Evolutionary conservation across 306 rosid genomes (phyloP), one percentile per base, ranked within the genome.

Genomic region (Senna siamea): DNA sequence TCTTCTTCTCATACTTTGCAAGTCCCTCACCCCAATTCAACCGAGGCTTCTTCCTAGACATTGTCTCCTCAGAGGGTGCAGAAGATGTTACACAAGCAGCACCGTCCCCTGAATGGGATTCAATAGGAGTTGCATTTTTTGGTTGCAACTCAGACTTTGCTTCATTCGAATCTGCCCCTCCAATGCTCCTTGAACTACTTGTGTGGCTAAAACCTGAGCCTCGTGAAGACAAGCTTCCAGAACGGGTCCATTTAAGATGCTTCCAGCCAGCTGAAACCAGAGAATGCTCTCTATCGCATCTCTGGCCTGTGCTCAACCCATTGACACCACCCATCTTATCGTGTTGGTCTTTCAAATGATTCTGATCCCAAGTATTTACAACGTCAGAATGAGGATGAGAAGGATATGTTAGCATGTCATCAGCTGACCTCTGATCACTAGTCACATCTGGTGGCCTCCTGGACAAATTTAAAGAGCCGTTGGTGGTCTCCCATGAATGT

Each of bases 21-120:
- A 95, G 85, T 17, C 99, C 99, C 76, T 95, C 99, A 1, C 99
- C 99, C 99, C 99, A 95, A 46, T 87, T 87, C 66, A 95, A 85
- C 76, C 99, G 87, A 6, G 96, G 91, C 81, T 95, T 95, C 88
- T 95, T 95, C 78, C 92, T 82, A 18, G 98, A 95, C 66, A 76
- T 51, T 0, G 85, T 69, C 35, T 95, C 99, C 59, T 88, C 98
- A 40, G 77, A 87, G 12, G 88, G 92, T 14, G 83, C 87, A 75
- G 98, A 80, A 77, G 93, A 88, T 22, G 92, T 85, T 54, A 72
- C 86, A 74, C 96, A 89, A 7, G 89, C 84, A 63, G 89, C 88
- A 65, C 90, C 89, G 53, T 95, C 96, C 18, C 88, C 89, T 5
- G 97, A 90, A 70, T 81, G 87, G 3, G 89, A 84, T 81, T 89